Conservation (phyloP, 2,329 filamentous ascomycete genomes). For the Apiospora malaysiana region DNA sequence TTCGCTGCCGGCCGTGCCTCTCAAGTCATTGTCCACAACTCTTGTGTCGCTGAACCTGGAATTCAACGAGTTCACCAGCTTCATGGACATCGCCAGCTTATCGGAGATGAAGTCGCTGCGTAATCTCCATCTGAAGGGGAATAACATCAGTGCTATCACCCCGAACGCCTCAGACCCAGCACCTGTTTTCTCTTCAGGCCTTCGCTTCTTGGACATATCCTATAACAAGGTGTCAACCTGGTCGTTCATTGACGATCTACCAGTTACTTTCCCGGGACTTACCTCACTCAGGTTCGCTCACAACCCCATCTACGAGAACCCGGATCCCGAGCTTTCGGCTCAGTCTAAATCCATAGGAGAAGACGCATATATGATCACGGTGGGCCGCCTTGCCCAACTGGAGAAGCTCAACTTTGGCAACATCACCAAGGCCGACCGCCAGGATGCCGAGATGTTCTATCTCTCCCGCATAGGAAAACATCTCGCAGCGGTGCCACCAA, state of each 20-base stretch:
- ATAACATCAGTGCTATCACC: conserved; percentile 63
- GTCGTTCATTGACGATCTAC: conserved; percentile 75
- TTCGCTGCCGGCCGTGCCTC: conserved; percentile 50
- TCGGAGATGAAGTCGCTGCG: conserved; percentile 56
- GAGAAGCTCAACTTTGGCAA: conserved; percentile 74
- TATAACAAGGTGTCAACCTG: conserved; percentile 74
- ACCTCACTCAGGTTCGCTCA: conserved; percentile 78
- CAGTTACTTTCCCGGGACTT: conserved; percentile 73
- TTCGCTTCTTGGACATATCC: conserved; percentile 75
- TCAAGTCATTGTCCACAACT: conserved; percentile 50
- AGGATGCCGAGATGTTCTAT: conserved; percentile 93
- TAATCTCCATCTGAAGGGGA: conserved; percentile 76
- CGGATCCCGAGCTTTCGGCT: conserved; percentile 41
- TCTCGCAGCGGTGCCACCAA: conserved; percentile 64
- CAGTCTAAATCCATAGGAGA: conserved; percentile 57
- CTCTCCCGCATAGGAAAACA: conserved; percentile 82
- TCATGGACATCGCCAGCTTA: conserved; percentile 64
- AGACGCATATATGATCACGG: conserved; percentile 87
- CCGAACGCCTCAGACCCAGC: conserved; percentile 35
- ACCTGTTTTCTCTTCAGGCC: conserved; percentile 57
- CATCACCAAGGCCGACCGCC: conserved; percentile 75
- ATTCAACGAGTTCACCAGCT: conserved; percentile 69
- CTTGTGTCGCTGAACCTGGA: conserved; percentile 73
- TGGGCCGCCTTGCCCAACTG: conserved; percentile 75
- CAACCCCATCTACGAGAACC: conserved; percentile 79